Evolutionary conservation across 768 basidiomycete species (phyloP), one percentile per base, ranked within the genome.

Genomic region (Leccinum obscurum): DNA sequence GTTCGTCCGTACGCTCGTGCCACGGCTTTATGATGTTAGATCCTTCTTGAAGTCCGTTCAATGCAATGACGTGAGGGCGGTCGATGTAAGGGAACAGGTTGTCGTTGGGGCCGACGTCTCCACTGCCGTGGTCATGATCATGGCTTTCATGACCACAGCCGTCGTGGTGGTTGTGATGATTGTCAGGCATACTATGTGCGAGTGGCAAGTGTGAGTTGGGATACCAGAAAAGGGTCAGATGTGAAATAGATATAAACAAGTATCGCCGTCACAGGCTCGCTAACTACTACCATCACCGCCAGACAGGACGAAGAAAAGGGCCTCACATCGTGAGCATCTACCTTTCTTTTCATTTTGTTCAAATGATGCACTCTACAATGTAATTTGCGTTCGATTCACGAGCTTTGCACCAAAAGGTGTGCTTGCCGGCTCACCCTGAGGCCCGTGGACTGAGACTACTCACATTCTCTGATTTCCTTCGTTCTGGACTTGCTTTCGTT

Each of bases 381-480:
- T 92, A 92, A 92, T 92, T 92, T 92, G 90, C 90, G 90, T 91
- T 91, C 88, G 90, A 92, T 76, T 72, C 78, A 72, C 75, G 73
- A 70, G 72, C 78, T 79, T 77, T 79, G 81, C 66, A 77, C 81
- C 84, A 88, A 89, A 90, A 83, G 88, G 85, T 76, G 77, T 80
- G 83, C 86, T 80, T 79, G 90, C 90, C 89, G 78, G 87, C 83
- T 71, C 78, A 76, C 80, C 84, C 88, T 88, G 88, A 81, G 83
- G 79, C 67, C 69, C 74, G 74, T 78, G 81, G 70, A 75, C 83
- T 91, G 90, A 90, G 89, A 91, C 88, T 86, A 83, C 68, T 71
- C 71, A 56, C 62, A 70, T 70, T 60, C 73, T 70, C 85, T 88
- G 85, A 86, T 68, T 65, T 20, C 48, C 20, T 49, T 22, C 49